Evolutionary conservation across 495 filamentous ascomycete species (phyloP).

Genomic region (Parathielavia hyrcaniae): DNA sequence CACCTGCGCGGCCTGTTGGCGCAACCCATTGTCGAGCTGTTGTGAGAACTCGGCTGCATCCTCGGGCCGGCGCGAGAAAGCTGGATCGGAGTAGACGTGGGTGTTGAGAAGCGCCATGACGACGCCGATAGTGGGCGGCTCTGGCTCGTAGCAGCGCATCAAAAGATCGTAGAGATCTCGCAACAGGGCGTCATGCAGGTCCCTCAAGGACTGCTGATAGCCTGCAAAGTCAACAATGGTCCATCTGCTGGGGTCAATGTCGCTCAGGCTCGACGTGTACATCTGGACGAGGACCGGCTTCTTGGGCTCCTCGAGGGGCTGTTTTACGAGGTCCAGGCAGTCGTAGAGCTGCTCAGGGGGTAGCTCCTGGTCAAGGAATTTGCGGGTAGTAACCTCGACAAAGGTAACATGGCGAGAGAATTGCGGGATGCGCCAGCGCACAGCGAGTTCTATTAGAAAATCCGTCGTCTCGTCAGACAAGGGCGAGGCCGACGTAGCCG

Average conservation of each 20-base stretch:
- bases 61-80: conserved; percentile 62
- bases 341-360: conserved; percentile 71
- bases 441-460: conserved; percentile 73
- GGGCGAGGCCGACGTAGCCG: conserved; percentile 47
- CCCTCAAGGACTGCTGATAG: conserved; percentile 67
- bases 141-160: conserved; percentile 82
- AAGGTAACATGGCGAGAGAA: conserved; percentile 75
- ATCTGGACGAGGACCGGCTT: conserved; percentile 43
- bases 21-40: conserved; percentile 65
- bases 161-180: conserved; percentile 82
- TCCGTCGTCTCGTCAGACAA: conserved; percentile 79
- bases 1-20: conserved; percentile 62
- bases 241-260: conserved; percentile 56
- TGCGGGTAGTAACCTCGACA: conserved; percentile 75
- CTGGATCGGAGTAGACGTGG: conserved; percentile 72
- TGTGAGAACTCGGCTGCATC: conserved; percentile 62
- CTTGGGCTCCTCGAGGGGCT: conserved; percentile 52
- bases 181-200: conserved; percentile 73
- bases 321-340: conserved; percentile 75
- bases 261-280: conserved; percentile 37
- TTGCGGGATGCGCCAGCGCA: conserved; percentile 85
- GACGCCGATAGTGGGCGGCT: conserved; percentile 68
- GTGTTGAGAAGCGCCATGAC: conserved; percentile 77
- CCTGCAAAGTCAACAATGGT: conserved; percentile 69
- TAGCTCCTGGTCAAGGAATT: conserved; percentile 82